A percentile compares a stretch with the other conserved stretches of the same genome.
These are phyloP conservation scores for Stereum hirsutum DNA, from an alignment of 1,284 basidiomycete species.

Conservation along the genomic window DNA sequence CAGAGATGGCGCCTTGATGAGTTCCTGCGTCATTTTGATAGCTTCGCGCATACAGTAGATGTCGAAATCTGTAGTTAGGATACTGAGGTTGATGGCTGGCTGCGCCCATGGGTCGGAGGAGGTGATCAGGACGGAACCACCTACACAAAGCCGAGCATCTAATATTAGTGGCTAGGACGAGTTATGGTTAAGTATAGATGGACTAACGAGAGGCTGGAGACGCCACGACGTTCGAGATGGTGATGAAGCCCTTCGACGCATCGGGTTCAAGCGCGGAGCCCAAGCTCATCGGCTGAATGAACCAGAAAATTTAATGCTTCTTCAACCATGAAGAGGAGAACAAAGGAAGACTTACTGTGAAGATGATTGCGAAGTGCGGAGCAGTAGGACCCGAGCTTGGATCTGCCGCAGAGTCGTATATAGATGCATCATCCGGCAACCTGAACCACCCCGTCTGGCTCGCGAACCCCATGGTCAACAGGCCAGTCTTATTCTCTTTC, in stretches of 20 bases:
- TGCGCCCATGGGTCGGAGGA: slow-evolving; percentile 15
- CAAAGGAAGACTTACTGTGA: slow-evolving; percentile 6
- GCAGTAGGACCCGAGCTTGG: slow-evolving; percentile 11
- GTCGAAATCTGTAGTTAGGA: slow-evolving; percentile 11
- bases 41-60: slow-evolving; percentile 1
- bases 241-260: slow-evolving; percentile 4
- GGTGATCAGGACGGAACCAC: slow-evolving; percentile 13
- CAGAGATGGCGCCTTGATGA: slow-evolving; percentile 4
- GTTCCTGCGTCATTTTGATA: slow-evolving; percentile 1
- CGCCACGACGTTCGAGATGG: slow-evolving; percentile 1
- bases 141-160: neutral
- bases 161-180: neutral
- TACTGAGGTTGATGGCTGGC: slow-evolving; percentile 18
- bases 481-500: slow-evolving; percentile 11
- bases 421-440: slow-evolving; percentile 7
- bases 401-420: slow-evolving; percentile 11
- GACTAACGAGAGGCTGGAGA: slow-evolving; percentile 7
- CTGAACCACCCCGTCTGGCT: slow-evolving; percentile 12
- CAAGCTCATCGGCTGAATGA: neutral
- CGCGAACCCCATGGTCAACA: slow-evolving; percentile 10
- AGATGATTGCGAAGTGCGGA: slow-evolving; percentile 10
- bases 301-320: neutral
- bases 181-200: neutral
- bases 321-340: neutral
- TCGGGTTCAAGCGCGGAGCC: too few relatives aligned